Conservation (phyloP, 805 yeast genomes). For the Wickerhamiella sorbophila region DNA sequence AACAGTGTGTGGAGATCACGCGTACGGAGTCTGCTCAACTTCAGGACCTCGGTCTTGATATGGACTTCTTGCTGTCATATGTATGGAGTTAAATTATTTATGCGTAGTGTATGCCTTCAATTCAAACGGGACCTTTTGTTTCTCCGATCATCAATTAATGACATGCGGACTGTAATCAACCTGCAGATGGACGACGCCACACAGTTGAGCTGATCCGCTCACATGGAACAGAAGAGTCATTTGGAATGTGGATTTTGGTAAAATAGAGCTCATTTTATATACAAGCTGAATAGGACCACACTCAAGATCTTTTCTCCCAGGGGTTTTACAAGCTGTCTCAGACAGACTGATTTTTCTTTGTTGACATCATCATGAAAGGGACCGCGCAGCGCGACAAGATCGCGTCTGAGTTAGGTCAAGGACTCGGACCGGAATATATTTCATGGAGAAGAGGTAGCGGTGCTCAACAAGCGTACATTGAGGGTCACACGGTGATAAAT, state of each 20-base stretch:
- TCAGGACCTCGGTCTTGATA: conserved; percentile 53
- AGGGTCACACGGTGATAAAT: conserved; percentile 59
- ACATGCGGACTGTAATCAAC: no score
- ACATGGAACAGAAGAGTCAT: no score
- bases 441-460: conserved; percentile 39
- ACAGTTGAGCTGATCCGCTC: no score
- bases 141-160: no score
- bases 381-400: conserved; percentile 8
- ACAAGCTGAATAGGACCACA: no score
- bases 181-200: no score
- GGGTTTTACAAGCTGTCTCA: no score
- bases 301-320: no score
- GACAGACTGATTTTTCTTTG: neutral
- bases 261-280: no score
- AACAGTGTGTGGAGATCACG: conserved; percentile 40
- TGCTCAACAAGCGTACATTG: conserved; percentile 42
- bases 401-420: conserved; percentile 13
- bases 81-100: conserved; percentile 19
- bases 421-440: conserved; percentile 26
- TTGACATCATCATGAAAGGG: neutral
- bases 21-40: conserved; percentile 47
- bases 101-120: no score
- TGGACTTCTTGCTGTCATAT: conserved; percentile 50
- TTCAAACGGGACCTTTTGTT: no score
- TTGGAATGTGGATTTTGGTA: no score